Evolutionary conservation across 768 basidiomycete genomes (phyloP), one percentile per base, ranked within the genome.

Genomic region (Lepiota venenata): DNA sequence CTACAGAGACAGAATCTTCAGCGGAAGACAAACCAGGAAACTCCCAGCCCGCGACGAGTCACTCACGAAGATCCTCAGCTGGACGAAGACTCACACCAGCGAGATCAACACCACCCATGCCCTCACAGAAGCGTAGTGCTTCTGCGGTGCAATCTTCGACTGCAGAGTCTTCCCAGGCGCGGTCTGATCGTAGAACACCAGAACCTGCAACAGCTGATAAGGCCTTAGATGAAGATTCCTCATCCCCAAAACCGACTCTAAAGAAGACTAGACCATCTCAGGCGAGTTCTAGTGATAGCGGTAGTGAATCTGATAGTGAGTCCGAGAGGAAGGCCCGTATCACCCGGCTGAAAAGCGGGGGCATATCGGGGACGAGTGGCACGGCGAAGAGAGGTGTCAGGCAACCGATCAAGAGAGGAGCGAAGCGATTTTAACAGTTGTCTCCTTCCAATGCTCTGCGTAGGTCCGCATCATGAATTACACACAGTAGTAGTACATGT

Each of bases 321-420:
- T n/a, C 45, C 16, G 48, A 55, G 36, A 42, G 53, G 29, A 79
- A 72, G 64, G 74, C 66, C 47, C 68, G 68, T 29, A 66, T 73
- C 20, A 68, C 74, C 45, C 72, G 70, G 60, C 66, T 74, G 50
- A 80, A 70, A 57, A 68, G 67, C 55, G 75, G 74, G 41, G 58
- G 63, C 45, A 63, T 66, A 40, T 61, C 67, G 46, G 58, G 56
- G 10, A 38, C 15, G 27, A 16, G 51, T n/a, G 47, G 55, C 8
- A 61, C 58, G 20, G 73, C 74, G 52, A 73, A 81, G 56, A 73
- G 83, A 50, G 83, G 83, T 38, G 75, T 83, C 41, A 79, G 82
- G 61, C 88, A 91, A 60, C 89, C 89, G 4, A 73, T 91, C 57
- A 90, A 84, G 69, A 80, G 88, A 59, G 85, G 85, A 35, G 87